phyloP scores from a whole-genome alignment of 1,139 yeast genomes.

The Ashbya aceris region DNA sequence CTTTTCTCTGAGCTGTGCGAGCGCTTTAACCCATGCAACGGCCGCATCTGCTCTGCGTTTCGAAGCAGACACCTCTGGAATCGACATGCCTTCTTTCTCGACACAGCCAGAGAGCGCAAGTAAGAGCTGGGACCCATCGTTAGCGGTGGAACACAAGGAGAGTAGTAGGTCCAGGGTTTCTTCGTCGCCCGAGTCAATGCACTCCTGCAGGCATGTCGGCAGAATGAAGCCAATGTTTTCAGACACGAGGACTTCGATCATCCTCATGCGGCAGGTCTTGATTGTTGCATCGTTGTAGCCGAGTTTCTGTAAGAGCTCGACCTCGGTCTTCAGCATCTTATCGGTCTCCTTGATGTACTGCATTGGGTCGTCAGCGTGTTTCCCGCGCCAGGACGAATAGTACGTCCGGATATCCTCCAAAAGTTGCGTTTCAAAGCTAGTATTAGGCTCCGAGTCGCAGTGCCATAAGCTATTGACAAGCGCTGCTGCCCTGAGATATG shows the following conservation, averaged over 20 bases:
- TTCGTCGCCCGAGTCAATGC: constrained; percentile 4
- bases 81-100: constrained; percentile 32
- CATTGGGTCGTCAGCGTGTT: constrained; percentile 38
- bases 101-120: constrained; percentile 43
- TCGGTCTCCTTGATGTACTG: constrained; percentile 45
- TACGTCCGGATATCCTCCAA: constrained; percentile 47
- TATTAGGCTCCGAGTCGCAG: constrained; percentile 44
- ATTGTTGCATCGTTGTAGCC: constrained; percentile 18
- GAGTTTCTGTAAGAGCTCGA: constrained; percentile 32
- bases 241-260: constrained; percentile 21
- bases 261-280: constrained; percentile 14
- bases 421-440: constrained; percentile 59
- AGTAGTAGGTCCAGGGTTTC: constrained; percentile 5
- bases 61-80: constrained; percentile 10
- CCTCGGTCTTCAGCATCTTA: constrained; percentile 46
- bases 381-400: constrained; percentile 39
- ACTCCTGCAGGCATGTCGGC: constrained; percentile 2
- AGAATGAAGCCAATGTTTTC: constrained; percentile 11
- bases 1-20: constrained; percentile 46
- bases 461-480: constrained; percentile 16
- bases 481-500: constrained; percentile 4
- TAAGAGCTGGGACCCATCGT: constrained; percentile 14
- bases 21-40: constrained; percentile 57
- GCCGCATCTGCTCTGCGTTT: constrained; percentile 41
- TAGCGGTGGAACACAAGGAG: constrained; percentile 13